A percentile compares a stretch with the other conserved stretches of the same genome.
Evolutionary conservation across 306 rosid species (phyloP).

Genomic region (Citrullus mucosospermus): DNA sequence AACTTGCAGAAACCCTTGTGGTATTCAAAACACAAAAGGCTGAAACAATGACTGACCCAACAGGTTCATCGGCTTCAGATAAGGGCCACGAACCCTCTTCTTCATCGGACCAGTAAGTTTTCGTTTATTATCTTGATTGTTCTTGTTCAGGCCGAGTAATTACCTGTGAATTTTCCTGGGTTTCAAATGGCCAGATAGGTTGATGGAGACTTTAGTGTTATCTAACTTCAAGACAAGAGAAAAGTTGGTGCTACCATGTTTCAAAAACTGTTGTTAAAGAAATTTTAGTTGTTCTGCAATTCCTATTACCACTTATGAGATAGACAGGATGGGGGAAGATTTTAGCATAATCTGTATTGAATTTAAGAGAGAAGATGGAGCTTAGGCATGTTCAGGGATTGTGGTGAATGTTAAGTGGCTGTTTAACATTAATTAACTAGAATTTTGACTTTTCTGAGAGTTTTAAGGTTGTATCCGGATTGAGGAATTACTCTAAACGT

Average conservation of each 20-base stretch:
- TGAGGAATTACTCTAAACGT: not conserved
- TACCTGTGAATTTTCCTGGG: not conserved
- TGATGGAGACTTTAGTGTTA: not conserved
- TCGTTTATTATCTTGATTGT: not conserved
- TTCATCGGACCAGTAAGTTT: conserved; percentile 17
- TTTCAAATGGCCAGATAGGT: not conserved
- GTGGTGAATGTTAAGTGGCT: not conserved
- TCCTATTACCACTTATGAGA: not conserved
- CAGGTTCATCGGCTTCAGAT: conserved; percentile 6
- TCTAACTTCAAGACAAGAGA: not conserved
- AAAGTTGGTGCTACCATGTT: not conserved
- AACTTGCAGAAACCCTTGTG: not conserved
- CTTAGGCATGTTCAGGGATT: not conserved
- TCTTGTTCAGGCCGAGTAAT: not conserved
- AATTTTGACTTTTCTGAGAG: not conserved
- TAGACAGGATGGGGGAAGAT: not conserved
- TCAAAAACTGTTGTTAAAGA: not conserved
- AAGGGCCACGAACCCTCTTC: not conserved
- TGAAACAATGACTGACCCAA: conserved; percentile 12
- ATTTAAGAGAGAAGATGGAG: not conserved
- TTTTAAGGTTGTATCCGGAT: not conserved
- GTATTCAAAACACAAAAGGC: not conserved
- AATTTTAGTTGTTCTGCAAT: not conserved
- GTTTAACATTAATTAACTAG: not conserved
- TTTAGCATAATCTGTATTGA: not conserved